Evolutionary conservation across 164 flowering plant genomes (phyloP), one percentile per base, ranked within the genome.

Genomic region (Tinospora cordifolia): DNA sequence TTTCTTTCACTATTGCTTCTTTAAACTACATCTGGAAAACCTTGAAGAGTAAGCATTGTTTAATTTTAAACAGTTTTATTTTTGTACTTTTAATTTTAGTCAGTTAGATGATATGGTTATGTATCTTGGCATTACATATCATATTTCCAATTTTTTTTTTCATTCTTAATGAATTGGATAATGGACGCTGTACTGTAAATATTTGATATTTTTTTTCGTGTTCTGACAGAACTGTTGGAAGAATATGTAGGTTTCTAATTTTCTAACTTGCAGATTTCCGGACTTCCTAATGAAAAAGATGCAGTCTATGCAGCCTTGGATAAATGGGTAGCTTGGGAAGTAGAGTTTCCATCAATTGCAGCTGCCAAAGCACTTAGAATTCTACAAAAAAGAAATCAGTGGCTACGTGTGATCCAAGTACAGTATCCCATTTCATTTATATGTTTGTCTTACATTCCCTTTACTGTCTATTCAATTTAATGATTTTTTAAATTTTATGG

Each of bases 261-360:
- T 19, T 70, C 75, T 74, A 74, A 51, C 57, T 78, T 54, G 39
- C 80, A 93, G 98, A 77, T 94, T 59, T 87, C 90, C 36, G 86
- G 72, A 30, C 85, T 90, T 73, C 88, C 99, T 2, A 87, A 86
- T 80, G 97, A 92, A 75, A 94, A 88, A 80, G 92, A 88, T 75
- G 87, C 83, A 51, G 86, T 94, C 24, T 90, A 87, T 83, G 85
- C 86, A 65, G 99, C 97, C 69, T 74, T 94, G 57, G 91, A 94
- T 80, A 84, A 94, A 78, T 94, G 99, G 99, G 71, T 72, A 26
- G 99, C 91, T 63, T 92, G 97, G 97, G 99, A 94, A 79, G 49
- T 84, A 8, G 98, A 94, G 75, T 94, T 94, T 69, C 98, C 97
- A 26, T 65, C 89, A 76, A 81, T 92, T 81, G 92, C 99, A 26